Percentiles rank a stretch among this genome's conserved stretches.
Evolutionary conservation across 2,329 filamentous ascomycete genomes (phyloP).

Genomic region (Fusarium foetens): DNA sequence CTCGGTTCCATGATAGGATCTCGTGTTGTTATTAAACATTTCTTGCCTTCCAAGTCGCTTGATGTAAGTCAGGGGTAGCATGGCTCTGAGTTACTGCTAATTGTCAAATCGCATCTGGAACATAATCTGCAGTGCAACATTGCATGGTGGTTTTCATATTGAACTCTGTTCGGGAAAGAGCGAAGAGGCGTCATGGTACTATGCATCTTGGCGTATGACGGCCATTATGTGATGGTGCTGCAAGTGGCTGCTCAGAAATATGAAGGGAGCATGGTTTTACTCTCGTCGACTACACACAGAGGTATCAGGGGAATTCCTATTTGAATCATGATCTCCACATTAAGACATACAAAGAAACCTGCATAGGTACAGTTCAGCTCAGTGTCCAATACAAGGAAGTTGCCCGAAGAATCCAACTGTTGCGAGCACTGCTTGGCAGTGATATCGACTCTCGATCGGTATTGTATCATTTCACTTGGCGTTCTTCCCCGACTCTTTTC

Average conservation of each 20-base stretch:
- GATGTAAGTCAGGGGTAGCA: constrained; percentile 6
- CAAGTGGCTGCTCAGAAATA: constrained; percentile 1
- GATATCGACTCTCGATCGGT: not conserved
- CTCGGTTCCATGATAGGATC: not conserved
- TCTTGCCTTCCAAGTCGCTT: not conserved
- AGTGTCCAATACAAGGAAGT: not conserved
- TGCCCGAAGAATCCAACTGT: not conserved
- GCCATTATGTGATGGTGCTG: constrained; percentile 24
- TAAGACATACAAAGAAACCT: not conserved
- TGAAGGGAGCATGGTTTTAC: not conserved
- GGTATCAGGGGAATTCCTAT: not conserved
- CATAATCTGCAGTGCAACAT: constrained; percentile 37
- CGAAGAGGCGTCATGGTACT: constrained; percentile 8
- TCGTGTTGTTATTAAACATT: not conserved
- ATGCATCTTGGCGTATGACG: constrained; percentile 31
- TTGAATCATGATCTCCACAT: not conserved
- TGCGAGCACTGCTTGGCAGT: constrained; percentile 13
- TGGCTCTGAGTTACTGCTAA: constrained; percentile 1
- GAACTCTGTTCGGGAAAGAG: not conserved
- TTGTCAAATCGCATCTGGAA: constrained; percentile 28
- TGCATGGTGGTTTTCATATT: not conserved
- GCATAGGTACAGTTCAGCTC: not conserved
- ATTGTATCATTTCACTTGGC: not conserved
- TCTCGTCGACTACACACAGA: not conserved
- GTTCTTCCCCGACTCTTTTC: not conserved